Evolutionary conservation across 176 grass and related monocot species (phyloP).

Genomic region (Oryza longistaminata): DNA sequence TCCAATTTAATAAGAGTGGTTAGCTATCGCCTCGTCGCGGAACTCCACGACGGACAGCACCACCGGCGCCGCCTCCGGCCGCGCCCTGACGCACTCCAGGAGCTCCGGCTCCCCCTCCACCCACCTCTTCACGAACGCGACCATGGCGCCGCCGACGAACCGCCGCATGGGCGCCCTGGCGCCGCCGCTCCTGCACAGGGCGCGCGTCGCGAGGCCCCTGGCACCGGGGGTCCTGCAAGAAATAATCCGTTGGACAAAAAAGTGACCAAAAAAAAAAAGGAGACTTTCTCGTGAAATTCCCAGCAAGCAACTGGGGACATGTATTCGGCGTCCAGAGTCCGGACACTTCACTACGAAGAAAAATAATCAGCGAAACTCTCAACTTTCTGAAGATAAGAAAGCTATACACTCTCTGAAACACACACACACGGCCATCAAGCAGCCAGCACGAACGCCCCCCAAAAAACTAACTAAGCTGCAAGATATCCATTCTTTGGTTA

Average conservation of each 20-base stretch:
- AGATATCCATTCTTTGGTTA: background rate
- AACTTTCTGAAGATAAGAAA: background rate
- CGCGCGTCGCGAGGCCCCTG: slow-evolving; percentile 56
- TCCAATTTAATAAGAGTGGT: no score
- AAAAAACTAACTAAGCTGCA: background rate
- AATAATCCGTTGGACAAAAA: no score
- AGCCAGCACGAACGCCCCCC: background rate
- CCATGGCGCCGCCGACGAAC: slow-evolving; percentile 73
- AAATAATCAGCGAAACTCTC: no score
- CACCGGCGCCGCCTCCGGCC: slow-evolving; percentile 46
- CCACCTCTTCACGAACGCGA: slow-evolving; percentile 67
- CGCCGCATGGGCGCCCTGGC: slow-evolving; percentile 69
- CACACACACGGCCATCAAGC: background rate
- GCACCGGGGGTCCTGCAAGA: slow-evolving; percentile 43
- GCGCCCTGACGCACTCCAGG: slow-evolving; percentile 49
- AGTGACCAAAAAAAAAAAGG: no score
- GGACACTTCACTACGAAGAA: background rate
- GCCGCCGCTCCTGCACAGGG: slow-evolving; percentile 54
- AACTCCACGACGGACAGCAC: slow-evolving; percentile 57
- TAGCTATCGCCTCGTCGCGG: background rate
- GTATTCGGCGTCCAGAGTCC: background rate
- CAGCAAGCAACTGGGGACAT: background rate
- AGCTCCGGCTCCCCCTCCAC: slow-evolving; percentile 16
- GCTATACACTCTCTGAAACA: background rate
- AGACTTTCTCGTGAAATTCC: background rate